Percentiles rank a stretch among this genome's conserved stretches.
phyloP scores from a whole-genome alignment of 139 green algal species.

The Chlorella sp. region DNA sequence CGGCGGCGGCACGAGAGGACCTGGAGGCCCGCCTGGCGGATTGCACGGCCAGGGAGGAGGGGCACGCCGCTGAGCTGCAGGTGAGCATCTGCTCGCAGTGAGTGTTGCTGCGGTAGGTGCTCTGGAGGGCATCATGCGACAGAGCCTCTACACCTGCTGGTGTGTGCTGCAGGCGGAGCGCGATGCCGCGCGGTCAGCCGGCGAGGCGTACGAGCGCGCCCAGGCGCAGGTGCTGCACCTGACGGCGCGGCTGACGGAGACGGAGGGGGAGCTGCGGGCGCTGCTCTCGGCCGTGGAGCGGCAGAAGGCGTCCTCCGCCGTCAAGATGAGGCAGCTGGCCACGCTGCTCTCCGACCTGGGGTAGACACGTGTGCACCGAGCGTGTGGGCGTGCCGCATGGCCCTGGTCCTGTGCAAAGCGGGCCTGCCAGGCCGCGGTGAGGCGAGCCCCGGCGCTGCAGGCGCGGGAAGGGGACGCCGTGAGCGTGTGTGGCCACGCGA shows the following conservation, averaged over 20 bases:
- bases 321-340: conserved; percentile 59
- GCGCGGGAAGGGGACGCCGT: no score
- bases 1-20: neutral
- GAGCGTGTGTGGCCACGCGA: no score
- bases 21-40: conserved; percentile 16
- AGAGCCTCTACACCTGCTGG: neutral
- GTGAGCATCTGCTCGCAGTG: neutral
- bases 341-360: conserved; percentile 32
- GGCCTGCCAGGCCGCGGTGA: no score
- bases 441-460: no score
- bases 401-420: no score
- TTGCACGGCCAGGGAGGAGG: neutral
- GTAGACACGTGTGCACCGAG: no score
- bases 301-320: conserved; percentile 45
- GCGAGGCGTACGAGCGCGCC: neutral
- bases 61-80: neutral
- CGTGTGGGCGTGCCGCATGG: no score
- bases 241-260: conserved; percentile 33
- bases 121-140: no score
- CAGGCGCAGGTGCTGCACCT: conserved; percentile 23
- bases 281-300: conserved; percentile 54
- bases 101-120: neutral
- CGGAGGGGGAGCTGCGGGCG: conserved; percentile 58
- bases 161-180: conserved; percentile 8
- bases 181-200: neutral